Evolutionary conservation across 2,329 filamentous ascomycete species (phyloP).

Genomic region (Bisporella sp.): DNA sequence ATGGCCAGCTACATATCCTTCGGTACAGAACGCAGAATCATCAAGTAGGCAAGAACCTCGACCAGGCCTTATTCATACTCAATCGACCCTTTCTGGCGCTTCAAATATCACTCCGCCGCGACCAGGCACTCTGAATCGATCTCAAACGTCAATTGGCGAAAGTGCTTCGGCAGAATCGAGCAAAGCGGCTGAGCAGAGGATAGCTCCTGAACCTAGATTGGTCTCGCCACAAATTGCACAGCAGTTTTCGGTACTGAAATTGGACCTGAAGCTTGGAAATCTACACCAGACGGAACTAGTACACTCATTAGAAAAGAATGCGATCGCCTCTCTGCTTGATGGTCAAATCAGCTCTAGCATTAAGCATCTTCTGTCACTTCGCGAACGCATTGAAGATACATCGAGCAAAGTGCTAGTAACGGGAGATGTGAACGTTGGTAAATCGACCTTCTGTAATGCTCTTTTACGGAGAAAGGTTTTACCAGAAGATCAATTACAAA

Average conservation of each 20-base stretch:
- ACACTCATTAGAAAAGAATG: slow-evolving; percentile 87
- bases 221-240: slow-evolving; percentile 90
- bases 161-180: slow-evolving; percentile 61
- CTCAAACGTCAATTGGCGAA: slow-evolving; percentile 64
- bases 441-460: slow-evolving; percentile 99
- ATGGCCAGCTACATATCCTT: slow-evolving; percentile 95
- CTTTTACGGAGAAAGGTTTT: slow-evolving; percentile 84
- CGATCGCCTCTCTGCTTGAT: slow-evolving; percentile 83
- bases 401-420: slow-evolving; percentile 95
- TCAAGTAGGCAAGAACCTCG: slow-evolving; percentile 42
- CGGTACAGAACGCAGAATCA: slow-evolving; percentile 57
- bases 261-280: slow-evolving; percentile 85
- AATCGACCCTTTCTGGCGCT: slow-evolving; percentile 42
- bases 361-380: slow-evolving; percentile 77
- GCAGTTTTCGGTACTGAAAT: slow-evolving; percentile 90
- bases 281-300: slow-evolving; percentile 85
- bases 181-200: slow-evolving; percentile 55
- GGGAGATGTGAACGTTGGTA: slow-evolving; percentile 92
- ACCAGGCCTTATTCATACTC: slow-evolving; percentile 56
- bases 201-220: slow-evolving; percentile 66
- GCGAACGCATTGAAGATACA: slow-evolving; percentile 93
- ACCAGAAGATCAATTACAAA: slow-evolving; percentile 96
- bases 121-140: slow-evolving; percentile 53
- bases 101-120: slow-evolving; percentile 28
- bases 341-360: slow-evolving; percentile 93